Percentiles rank a stretch among this genome's conserved stretches.
phyloP scores from a whole-genome alignment of 805 yeast genomes.

The Teunomyces atbi region DNA sequence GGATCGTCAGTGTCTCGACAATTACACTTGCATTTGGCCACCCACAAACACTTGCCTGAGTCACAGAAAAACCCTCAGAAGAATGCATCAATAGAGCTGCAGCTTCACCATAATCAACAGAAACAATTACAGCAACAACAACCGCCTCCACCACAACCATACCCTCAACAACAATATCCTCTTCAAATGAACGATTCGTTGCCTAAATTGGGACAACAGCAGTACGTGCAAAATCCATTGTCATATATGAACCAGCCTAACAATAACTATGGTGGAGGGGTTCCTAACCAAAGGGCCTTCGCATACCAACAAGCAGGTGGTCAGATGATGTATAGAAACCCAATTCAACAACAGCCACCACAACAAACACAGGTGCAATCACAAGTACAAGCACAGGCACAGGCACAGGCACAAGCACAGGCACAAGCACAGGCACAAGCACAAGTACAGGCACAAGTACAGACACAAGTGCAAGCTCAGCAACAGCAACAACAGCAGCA shows the following conservation, averaged over 20 bases:
- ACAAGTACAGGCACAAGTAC: slow-evolving; percentile 11
- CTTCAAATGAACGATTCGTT: slow-evolving; percentile 17
- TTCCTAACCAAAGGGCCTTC: slow-evolving; percentile 11
- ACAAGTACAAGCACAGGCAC: slow-evolving; percentile 3
- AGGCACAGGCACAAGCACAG: slow-evolving; percentile 12
- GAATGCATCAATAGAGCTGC: slow-evolving; percentile 18
- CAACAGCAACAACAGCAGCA: slow-evolving; percentile 7
- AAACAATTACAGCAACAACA: slow-evolving; percentile 15
- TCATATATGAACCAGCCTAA: slow-evolving; percentile 16
- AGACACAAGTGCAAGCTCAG: slow-evolving; percentile 10
- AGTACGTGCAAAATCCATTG: slow-evolving; percentile 21
- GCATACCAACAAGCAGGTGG: slow-evolving; percentile 16
- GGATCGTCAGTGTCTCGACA: slow-evolving; percentile 82
- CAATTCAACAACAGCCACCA: slow-evolving; percentile 11
- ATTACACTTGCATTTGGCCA: slow-evolving; percentile 68
- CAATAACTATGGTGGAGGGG: slow-evolving; percentile 6
- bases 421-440: neutral
- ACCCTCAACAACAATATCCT: slow-evolving; percentile 7
- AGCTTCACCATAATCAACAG: slow-evolving; percentile 16
- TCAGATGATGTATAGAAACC: slow-evolving; percentile 24
- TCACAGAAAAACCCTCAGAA: slow-evolving; percentile 29
- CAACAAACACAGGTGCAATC: slow-evolving; percentile 11
- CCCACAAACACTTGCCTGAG: slow-evolving; percentile 53
- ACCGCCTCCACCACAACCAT: slow-evolving; percentile 3
- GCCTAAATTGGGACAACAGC: slow-evolving; percentile 22